Evolutionary conservation across 208 protist species (phyloP), one percentile per base, ranked within the genome.

Genomic region (Wallacemonas sp.): DNA sequence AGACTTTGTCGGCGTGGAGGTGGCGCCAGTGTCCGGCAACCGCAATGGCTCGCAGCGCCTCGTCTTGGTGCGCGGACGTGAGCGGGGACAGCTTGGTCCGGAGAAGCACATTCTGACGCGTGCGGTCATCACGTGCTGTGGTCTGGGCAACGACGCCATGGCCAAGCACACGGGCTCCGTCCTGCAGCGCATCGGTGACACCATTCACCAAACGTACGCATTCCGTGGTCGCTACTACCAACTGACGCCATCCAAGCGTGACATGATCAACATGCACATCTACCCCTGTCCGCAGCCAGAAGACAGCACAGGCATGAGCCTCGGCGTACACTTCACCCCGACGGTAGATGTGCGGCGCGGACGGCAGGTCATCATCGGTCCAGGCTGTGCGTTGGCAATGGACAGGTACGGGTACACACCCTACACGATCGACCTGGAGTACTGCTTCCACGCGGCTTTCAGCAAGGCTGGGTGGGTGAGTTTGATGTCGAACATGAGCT

Each of bases 191-290:
- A 59, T 80, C 45, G 77, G 72, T 15, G 63, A 52, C 39, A 75
- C 60, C 34, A 68, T 79, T 17, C 22, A 17, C 17, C 72, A 79
- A 26, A 79, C 72, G 3, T 75, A 81, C 44, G 66, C 66, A 41
- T 84, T 87, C 55, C 73, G 81, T 32, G 77, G 81, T 12, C 57
- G 70, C 6, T 89, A 89, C 61, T 77, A 81, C 52, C 71, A 83
- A 44, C 44, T 89, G 24, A 68, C 42, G 26, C 71, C 62, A 8
- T 68, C 76, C 27, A 63, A 71, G 22, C 67, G 52, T 3, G 33
- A 71, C 36, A 57, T 91, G 53, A 73, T 85, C 4, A 68, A 66
- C 6, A 79, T 72, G 62, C 69, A 76, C 55, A 79, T 84, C 54
- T 87, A 82, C 55, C 81, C 61, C 21, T 77, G 69, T 46, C 55